Base-by-base conservation (phyloP, 257 asterid species). In the Phtheirospermum japonicum region DNA sequence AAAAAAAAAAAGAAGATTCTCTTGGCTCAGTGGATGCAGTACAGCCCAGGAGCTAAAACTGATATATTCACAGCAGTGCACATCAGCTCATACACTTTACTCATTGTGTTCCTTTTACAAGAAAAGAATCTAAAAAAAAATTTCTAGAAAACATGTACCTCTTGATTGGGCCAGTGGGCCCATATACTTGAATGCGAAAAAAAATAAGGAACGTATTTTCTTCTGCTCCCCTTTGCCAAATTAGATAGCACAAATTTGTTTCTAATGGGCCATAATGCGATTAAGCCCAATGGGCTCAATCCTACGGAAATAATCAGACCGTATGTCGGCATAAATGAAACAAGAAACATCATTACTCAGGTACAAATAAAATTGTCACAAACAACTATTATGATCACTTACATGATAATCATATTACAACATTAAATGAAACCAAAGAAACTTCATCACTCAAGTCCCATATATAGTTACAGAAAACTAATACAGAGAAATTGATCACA, bases 31-130 rank as follows among this genome's bases (percentile, higher is more conserved):
- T n/a, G n/a, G n/a, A n/a, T n/a, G n/a, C n/a, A n/a, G n/a, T n/a
- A n/a, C n/a, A n/a, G n/a, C n/a, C n/a, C n/a, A n/a, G n/a, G n/a
- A n/a, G n/a, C n/a, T n/a, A n/a, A n/a, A n/a, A n/a, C n/a, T n/a
- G n/a, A n/a, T 57, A 56, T 46, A 64, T 64, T 56, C 59, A 48
- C 20, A 54, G 9, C 23, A 65, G 20, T 51, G 12, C 31, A 39
- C 28, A 40, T 43, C 16, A 23, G n/a, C 42, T 36, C 42, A 36
- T 4, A 6, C 42, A 5, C 40, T 34, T 34, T 34, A 36, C 42
- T 36, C 9, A 18, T n/a, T 23, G 6, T 58, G 50, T 50, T 40
- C 51, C 63, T 60, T 43, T 4, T 46, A 50, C 28, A 6, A 26
- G 40, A 60, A 0, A 13, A 50, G 17, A 71, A 65, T 54, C 67